Percentiles rank a stretch among this genome's conserved stretches.
phyloP scores from a whole-genome alignment of 2,329 filamentous ascomycete species.

The Xylariaceae sp. region DNA sequence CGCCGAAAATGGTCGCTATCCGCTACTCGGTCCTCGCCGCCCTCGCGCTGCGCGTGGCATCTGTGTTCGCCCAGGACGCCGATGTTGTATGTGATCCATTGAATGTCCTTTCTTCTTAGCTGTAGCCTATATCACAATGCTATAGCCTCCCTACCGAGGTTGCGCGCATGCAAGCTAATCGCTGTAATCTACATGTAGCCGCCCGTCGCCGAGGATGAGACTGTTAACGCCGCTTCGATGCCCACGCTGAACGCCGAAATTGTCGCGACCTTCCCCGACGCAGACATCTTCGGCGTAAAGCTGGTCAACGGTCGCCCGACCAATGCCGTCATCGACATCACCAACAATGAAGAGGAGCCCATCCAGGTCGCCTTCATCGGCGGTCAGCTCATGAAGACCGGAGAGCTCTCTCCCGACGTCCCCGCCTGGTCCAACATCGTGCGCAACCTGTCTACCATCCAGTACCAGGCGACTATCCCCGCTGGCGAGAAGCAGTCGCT shows the following conservation, averaged over 20 bases:
- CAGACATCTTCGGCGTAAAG: conserved; percentile 91
- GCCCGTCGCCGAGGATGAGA: conserved; percentile 27
- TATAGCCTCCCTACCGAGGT: neutral
- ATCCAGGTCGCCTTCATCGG: conserved; percentile 72
- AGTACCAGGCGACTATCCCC: conserved; percentile 68
- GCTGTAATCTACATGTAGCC: conserved; percentile 8
- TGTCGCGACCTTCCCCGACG: conserved; percentile 57
- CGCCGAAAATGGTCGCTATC: conserved; percentile 31
- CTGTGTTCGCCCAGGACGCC: conserved; percentile 31
- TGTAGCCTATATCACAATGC: neutral
- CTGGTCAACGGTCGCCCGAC: conserved; percentile 89
- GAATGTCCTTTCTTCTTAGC: too few relatives aligned
- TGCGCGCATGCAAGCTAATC: conserved; percentile 9
- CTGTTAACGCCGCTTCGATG: conserved; percentile 22
- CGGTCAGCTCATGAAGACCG: conserved; percentile 62
- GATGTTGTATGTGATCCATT: conserved; percentile 26
- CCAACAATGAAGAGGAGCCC: conserved; percentile 73
- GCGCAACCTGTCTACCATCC: conserved; percentile 76
- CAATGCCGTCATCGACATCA: conserved; percentile 73
- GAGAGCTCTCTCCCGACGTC: conserved; percentile 45
- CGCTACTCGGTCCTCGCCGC: conserved; percentile 33
- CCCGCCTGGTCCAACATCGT: conserved; percentile 54
- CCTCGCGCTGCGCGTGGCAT: conserved; percentile 31
- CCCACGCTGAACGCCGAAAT: conserved; percentile 59
- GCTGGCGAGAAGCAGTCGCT: conserved; percentile 71